Evolutionary conservation across 1,284 basidiomycete genomes (phyloP).

Genomic region (Irpex sp.): DNA sequence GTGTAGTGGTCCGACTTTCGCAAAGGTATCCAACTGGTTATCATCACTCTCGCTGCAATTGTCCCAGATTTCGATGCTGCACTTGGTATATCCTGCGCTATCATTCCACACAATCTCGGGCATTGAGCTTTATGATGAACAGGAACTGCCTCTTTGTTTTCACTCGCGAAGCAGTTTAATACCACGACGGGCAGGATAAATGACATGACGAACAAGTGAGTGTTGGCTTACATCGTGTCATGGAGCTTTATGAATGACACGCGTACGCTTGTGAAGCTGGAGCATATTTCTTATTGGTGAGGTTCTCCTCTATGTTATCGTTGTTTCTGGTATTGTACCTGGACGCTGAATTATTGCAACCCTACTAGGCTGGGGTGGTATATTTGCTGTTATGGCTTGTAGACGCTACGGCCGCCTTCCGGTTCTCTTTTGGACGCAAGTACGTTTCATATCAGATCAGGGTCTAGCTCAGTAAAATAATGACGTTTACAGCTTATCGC

Average conservation of each 20-base stretch:
- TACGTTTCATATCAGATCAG: slow-evolving; percentile 24
- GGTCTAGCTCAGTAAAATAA: too few species aligned
- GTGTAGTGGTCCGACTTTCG: slow-evolving; percentile 50
- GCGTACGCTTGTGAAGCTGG: slow-evolving; percentile 51
- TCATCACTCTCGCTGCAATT: slow-evolving; percentile 72
- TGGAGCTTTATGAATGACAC: background rate
- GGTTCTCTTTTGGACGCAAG: slow-evolving; percentile 72
- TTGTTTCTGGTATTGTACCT: background rate
- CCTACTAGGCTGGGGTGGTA: slow-evolving; percentile 61
- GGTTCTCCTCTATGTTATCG: slow-evolving; percentile 11
- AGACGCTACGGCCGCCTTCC: slow-evolving; percentile 68
- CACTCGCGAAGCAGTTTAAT: slow-evolving; percentile 62
- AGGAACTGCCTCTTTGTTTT: slow-evolving; percentile 71
- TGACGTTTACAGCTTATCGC: slow-evolving; percentile 33
- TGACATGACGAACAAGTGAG: slow-evolving; percentile 68
- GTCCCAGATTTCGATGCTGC: slow-evolving; percentile 78
- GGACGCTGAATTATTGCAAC: background rate
- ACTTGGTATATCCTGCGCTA: slow-evolving; percentile 50
- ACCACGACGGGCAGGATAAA: slow-evolving; percentile 71
- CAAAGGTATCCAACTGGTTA: slow-evolving; percentile 64
- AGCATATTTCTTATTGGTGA: slow-evolving; percentile 73
- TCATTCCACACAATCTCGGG: background rate
- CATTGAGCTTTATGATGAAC: background rate
- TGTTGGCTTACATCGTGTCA: slow-evolving; percentile 12
- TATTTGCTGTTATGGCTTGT: slow-evolving; percentile 68